A percentile compares a stretch with the other conserved stretches of the same genome.
Evolutionary conservation across 2,329 filamentous ascomycete genomes (phyloP).

Genomic region (Xylariaceae sp.): DNA sequence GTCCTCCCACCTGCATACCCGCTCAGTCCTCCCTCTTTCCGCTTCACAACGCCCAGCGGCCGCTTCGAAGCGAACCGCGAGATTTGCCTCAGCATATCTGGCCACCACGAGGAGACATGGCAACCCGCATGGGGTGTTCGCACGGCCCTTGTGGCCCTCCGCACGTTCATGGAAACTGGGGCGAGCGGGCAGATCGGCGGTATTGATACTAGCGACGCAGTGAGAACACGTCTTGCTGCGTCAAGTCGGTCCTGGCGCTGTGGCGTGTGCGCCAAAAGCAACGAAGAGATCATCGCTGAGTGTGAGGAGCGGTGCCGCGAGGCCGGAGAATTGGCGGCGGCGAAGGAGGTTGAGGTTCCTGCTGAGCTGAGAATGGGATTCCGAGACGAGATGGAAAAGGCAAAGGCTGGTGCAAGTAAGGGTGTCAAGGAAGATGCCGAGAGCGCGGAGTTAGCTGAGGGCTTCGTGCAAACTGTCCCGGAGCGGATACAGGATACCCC

Average conservation of each 20-base stretch:
- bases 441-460: slow-evolving; percentile 61
- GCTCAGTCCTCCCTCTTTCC: slow-evolving; percentile 90
- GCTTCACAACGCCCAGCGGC: slow-evolving; percentile 89
- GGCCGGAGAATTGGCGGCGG: slow-evolving; percentile 30
- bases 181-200: slow-evolving; percentile 89
- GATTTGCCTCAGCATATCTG: slow-evolving; percentile 92
- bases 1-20: slow-evolving; percentile 89
- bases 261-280: slow-evolving; percentile 71
- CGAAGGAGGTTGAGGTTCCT: slow-evolving; percentile 57
- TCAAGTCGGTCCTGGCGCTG: slow-evolving; percentile 74
- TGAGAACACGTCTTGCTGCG: slow-evolving; percentile 72
- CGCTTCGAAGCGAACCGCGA: slow-evolving; percentile 96
- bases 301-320: slow-evolving; percentile 59
- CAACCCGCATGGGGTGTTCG: slow-evolving; percentile 97
- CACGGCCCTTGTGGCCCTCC: slow-evolving; percentile 80
- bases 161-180: slow-evolving; percentile 93
- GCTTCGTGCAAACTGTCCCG: slow-evolving; percentile 61
- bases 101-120: slow-evolving; percentile 98
- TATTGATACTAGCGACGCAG: slow-evolving; percentile 74
- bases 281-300: slow-evolving; percentile 76
- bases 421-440: slow-evolving; percentile 47
- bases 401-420: slow-evolving; percentile 36
- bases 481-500: slow-evolving; percentile 30
- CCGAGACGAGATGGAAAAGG: slow-evolving; percentile 70
- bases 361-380: slow-evolving; percentile 71